Conservation (phyloP, 345 rosid species). For the Corchorus capsularis region DNA sequence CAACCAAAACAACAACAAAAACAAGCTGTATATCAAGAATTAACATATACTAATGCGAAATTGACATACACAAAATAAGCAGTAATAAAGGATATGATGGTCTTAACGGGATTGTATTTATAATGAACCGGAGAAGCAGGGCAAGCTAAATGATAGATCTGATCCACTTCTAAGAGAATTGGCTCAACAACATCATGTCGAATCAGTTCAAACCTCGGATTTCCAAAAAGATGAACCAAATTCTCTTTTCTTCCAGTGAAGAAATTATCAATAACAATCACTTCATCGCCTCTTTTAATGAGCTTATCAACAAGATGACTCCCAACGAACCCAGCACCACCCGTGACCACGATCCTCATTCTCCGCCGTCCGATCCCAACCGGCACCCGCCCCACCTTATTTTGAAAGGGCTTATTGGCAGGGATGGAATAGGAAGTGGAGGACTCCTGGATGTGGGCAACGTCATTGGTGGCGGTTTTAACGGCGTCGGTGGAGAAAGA, state of each 20-base stretch:
- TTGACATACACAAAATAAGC: not conserved
- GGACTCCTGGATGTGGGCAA: conserved; percentile 18
- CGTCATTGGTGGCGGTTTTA: conserved; percentile 8
- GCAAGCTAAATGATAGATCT: conserved; percentile 98
- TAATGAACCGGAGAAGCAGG: conserved; percentile 99
- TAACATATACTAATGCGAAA: not conserved
- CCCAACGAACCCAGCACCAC: conserved; percentile 98
- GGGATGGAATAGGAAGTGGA: conserved; percentile 7
- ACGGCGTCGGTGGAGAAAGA: conserved; percentile 34
- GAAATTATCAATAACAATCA: conserved; percentile 92
- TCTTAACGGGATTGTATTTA: conserved; percentile 94
- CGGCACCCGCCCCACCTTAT: conserved; percentile 63
- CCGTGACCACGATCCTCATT: conserved; percentile 85
- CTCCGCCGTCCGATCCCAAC: conserved; percentile 66
- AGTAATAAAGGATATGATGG: conserved; percentile 80
- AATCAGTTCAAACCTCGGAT: conserved; percentile 91
- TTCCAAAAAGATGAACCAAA: conserved; percentile 72
- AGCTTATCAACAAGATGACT: conserved; percentile 96
- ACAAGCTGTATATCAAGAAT: conserved; percentile 13
- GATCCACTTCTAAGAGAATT: conserved; percentile 93
- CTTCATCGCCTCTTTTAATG: conserved; percentile 86
- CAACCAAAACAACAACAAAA: not conserved
- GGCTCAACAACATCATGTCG: conserved; percentile 98
- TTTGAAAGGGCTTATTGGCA: not conserved
- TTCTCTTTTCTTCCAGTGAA: conserved; percentile 97